Base-by-base conservation (phyloP, 1,284 basidiomycete genomes). In the Ceratorhiza oryzae-sativae region DNA sequence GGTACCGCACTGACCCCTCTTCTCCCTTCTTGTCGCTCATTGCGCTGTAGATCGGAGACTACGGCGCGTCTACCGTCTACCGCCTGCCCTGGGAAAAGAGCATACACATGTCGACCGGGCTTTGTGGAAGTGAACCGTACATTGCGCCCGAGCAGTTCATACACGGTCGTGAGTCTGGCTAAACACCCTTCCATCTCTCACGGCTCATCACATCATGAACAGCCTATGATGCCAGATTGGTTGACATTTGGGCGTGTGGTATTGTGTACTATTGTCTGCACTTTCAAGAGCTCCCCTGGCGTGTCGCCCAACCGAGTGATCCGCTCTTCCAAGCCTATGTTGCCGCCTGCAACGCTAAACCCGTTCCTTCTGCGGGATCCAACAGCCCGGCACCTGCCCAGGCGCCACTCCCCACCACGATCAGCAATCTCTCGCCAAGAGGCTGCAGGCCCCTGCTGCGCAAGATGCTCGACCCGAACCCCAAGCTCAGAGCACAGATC, bases 221-320 rank as follows among this genome's bases (percentile, higher is more conserved):
- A 95, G 97, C 97, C 78, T 99, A 99, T 80, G 97, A 99, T 78
- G 97, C 97, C 1, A 90, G 97, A 32, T 86, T 97, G 2, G 97
- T 99, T 75, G 97, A 99, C 79, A 93, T 99, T 65, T 99, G 97
- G 97, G 96, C 97, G 0, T 93, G 92, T 65, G 97, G 92, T 12
- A 88, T 99, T 75, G 96, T 99, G 75, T 98, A 97, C 82, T 99
- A 99, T 84, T 98, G 97, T 84, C 88, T 98, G 80, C 93, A 96
- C 82, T 97, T 97, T 84, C 92, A 95, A 80, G 95, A 98, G 80
- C 86, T 98, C 65, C 95, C 97, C 0, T 99, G 97, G 97, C 90
- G 96, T 71, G 94, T 94, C 12, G 97, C 97, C 41, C 96, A 98
- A 80, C 82, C 83, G 41, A 84, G 88, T 2, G 97, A 99, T 79